These are phyloP conservation scores for Dendrostoma leiphaemia DNA, from an alignment of 2,329 filamentous ascomycete genomes.

Conservation along the genomic window DNA sequence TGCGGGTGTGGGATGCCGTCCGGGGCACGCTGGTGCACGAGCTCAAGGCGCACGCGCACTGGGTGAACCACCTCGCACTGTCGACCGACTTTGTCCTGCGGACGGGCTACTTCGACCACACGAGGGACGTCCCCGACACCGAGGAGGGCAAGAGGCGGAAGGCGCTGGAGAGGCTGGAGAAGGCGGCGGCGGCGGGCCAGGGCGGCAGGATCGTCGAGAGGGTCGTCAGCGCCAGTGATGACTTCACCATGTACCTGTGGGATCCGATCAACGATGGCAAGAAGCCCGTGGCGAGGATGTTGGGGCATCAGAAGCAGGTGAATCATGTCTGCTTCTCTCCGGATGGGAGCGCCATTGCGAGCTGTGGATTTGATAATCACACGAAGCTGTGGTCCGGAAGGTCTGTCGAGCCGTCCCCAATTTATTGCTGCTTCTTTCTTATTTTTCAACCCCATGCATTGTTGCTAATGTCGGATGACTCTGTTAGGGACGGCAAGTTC, in stretches of 20 bases:
- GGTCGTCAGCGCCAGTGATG: constrained; percentile 86
- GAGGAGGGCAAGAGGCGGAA: constrained; percentile 70
- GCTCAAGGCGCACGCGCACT: constrained; percentile 80
- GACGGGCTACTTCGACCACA: constrained; percentile 85
- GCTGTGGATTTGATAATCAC: constrained; percentile 89
- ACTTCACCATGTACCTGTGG: constrained; percentile 97
- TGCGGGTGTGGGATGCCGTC: constrained; percentile 84
- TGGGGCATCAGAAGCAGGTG: constrained; percentile 96
- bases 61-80: constrained; percentile 92
- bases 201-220: constrained; percentile 77
- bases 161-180: constrained; percentile 80
- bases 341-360: constrained; percentile 83
- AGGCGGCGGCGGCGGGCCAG: constrained; percentile 78
- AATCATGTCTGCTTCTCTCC: constrained; percentile 95
- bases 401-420: constrained; percentile 46
- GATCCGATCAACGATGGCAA: constrained; percentile 69
- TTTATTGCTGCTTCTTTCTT: not conserved
- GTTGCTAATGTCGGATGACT: too few relatives aligned
- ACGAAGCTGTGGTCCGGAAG: constrained; percentile 87
- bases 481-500: constrained; percentile 71
- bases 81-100: constrained; percentile 89
- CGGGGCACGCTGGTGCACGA: constrained; percentile 80
- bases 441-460: constrained; percentile 21
- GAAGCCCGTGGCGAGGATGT: constrained; percentile 82
- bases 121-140: constrained; percentile 61